Evolutionary conservation across 2,329 filamentous ascomycete species (phyloP).

Genomic region (Neonectria hederae): DNA sequence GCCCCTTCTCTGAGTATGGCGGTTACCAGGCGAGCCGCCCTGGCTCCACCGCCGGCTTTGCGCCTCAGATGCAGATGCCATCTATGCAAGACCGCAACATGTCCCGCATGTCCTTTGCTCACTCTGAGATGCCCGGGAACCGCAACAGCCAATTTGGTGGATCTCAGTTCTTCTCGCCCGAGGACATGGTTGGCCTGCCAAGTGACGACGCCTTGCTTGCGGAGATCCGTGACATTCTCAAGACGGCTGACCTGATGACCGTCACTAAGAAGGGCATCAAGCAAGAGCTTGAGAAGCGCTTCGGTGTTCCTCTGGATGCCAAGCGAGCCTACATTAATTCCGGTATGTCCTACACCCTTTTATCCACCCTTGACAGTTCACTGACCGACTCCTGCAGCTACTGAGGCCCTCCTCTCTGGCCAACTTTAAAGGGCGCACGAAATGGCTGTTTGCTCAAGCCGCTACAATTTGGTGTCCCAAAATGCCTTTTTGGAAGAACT

Average conservation of each 20-base stretch:
- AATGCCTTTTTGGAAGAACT: conserved; percentile 34
- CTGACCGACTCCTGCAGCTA: conserved; percentile 60
- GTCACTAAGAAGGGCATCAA: conserved; percentile 99
- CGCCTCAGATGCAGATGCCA: conserved; percentile 50
- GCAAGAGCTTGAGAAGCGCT: conserved; percentile 88
- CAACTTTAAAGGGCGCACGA: conserved; percentile 65
- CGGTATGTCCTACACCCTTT: conserved; percentile 66
- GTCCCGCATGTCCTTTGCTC: conserved; percentile 83
- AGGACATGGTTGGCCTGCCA: conserved; percentile 79
- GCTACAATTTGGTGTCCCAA: conserved; percentile 23
- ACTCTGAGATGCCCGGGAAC: conserved; percentile 71
- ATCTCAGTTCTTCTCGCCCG: conserved; percentile 67
- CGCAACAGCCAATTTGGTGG: conserved; percentile 70
- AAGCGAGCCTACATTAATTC: conserved; percentile 95
- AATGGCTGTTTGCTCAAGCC: conserved; percentile 19
- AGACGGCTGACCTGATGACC: conserved; percentile 93
- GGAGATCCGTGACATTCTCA: conserved; percentile 93
- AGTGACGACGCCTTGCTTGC: conserved; percentile 89
- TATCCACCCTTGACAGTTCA: not conserved
- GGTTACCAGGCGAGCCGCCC: conserved; percentile 68
- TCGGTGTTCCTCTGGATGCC: conserved; percentile 84
- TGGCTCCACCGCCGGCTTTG: conserved; percentile 62
- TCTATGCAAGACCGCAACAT: conserved; percentile 55
- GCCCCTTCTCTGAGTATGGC: conserved; percentile 75
- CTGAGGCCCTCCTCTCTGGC: conserved; percentile 81